Percentiles rank a stretch among this genome's conserved stretches.
Evolutionary conservation across 257 asterid genomes (phyloP).

Genomic region (Ocimum tenuiflorum): DNA sequence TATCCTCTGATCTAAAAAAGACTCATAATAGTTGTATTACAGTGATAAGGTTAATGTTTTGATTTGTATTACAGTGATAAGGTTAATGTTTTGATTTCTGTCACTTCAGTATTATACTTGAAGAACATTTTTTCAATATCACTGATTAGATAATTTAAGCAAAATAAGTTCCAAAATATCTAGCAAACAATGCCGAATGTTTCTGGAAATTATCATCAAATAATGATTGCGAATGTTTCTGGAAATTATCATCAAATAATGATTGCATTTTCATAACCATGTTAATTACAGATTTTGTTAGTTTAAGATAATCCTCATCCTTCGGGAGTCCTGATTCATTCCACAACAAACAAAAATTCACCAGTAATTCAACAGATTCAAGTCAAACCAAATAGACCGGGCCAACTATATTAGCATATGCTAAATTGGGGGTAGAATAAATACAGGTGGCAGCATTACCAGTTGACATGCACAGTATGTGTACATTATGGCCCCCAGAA

Average conservation of each 20-base stretch:
- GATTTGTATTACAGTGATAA: no score
- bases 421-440: not conserved
- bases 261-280: not conserved
- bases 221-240: not conserved
- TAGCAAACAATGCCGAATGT: not conserved
- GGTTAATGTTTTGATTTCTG: constrained; percentile 1
- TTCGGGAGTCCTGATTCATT: not conserved
- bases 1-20: not conserved
- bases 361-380: not conserved
- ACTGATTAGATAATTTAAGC: not conserved
- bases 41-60: not conserved
- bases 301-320: not conserved
- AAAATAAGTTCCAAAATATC: not conserved
- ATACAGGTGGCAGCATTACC: constrained; percentile 41
- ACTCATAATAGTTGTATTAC: not conserved
- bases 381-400: not conserved
- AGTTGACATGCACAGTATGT: constrained; percentile 69
- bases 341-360: not conserved
- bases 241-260: not conserved
- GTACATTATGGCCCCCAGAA: constrained; percentile 57
- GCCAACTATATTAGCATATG: not conserved
- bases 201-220: not conserved
- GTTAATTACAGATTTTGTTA: not conserved
- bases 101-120: not conserved
- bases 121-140: not conserved